Base-by-base conservation (phyloP, 2,329 filamentous ascomycete genomes). In the Scytalidium sp. region DNA sequence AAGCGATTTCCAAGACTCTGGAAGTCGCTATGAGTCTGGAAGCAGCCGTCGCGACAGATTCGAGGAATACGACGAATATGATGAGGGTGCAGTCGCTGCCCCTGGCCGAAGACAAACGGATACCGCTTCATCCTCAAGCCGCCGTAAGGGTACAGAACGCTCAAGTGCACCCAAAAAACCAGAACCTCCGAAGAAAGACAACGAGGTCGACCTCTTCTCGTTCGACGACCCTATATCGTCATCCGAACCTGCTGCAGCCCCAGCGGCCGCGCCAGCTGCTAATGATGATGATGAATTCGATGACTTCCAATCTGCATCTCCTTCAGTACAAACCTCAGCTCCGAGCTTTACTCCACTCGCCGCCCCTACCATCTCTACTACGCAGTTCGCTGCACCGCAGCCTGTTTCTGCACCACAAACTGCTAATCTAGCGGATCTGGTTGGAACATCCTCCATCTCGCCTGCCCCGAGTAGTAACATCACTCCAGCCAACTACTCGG, bases 41-140 rank as follows among this genome's bases (percentile, higher is more conserved):
- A 51, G 56, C 51, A 76, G 75, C 60, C 74, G 85, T 50, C 75
- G 78, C 49, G 91, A 95, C 57, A 82, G 86, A 56, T 99, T 97
- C 60, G 93, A 97, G 60, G 94, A 97, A 70, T 99, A 99, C 63
- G 92, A 99, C 65, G 94, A 99, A 70, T 93, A 87, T 62, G 93
- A 97, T 49, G 94, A 96, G 62, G 90, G 79, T 39, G 76, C 78
- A 44, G 71, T 71, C 45, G 67, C 76, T 46, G 60, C 81, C 76
- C 64, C 72, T 75, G 56, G 67, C 70, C 51, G 61, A 50, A 61
- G 58, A 52, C 60, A 61, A 43, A 52, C 56, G 9, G 59, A 64
- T 49, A 40, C 55, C 19, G 50, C 62, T 21, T 43, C 56, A 27
- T 59, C 60, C 41, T 47, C 53, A 27, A 45, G 53, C 13, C 54